A percentile compares a stretch with the other conserved stretches of the same genome.
Conservation (phyloP, 768 basidiomycete species). For the Rhodotorula graminis region DNA sequence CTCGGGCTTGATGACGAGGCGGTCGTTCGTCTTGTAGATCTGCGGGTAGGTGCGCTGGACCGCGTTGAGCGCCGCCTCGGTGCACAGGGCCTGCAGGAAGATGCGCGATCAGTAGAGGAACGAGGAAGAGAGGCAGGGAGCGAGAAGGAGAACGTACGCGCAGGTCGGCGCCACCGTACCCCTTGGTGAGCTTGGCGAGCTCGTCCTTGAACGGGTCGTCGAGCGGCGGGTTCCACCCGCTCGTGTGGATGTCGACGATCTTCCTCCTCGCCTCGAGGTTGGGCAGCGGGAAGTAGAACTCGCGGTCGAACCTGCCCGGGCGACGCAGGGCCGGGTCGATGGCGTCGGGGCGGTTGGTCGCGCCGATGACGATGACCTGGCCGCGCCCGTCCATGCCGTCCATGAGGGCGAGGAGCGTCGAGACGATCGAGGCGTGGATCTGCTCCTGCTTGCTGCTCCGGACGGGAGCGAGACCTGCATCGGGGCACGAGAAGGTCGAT, state of each 20-base stretch:
- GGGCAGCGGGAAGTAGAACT: conserved; percentile 95
- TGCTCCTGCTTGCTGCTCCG: conserved; percentile 98
- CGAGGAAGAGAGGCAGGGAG: no score
- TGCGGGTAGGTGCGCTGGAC: conserved; percentile 95
- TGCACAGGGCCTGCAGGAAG: conserved; percentile 72
- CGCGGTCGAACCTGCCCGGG: conserved; percentile 92
- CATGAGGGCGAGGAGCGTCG: conserved; percentile 92
- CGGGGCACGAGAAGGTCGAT: conserved; percentile 42
- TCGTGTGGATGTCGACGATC: conserved; percentile 85
- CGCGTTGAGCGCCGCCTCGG: conserved; percentile 92
- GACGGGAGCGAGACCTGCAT: conserved; percentile 85
- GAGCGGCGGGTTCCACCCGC: conserved; percentile 79
- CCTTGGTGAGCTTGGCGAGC: conserved; percentile 84
- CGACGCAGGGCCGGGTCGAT: conserved; percentile 90
- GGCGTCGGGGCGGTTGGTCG: conserved; percentile 96
- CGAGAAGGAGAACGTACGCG: conserved; percentile 57
- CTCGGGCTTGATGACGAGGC: conserved; percentile 76
- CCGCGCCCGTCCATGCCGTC: conserved; percentile 99
- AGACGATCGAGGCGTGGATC: conserved; percentile 96
- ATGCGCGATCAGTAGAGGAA: background rate
- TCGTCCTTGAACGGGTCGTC: conserved; percentile 57
- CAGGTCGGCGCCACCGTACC: conserved; percentile 95
- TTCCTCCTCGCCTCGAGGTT: conserved; percentile 74
- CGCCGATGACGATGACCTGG: conserved; percentile 95
- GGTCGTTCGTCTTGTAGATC: conserved; percentile 85